These are phyloP conservation scores for Trichoderma atroviride DNA, from an alignment of 2,329 filamentous ascomycete genomes.

Conservation along the genomic window DNA sequence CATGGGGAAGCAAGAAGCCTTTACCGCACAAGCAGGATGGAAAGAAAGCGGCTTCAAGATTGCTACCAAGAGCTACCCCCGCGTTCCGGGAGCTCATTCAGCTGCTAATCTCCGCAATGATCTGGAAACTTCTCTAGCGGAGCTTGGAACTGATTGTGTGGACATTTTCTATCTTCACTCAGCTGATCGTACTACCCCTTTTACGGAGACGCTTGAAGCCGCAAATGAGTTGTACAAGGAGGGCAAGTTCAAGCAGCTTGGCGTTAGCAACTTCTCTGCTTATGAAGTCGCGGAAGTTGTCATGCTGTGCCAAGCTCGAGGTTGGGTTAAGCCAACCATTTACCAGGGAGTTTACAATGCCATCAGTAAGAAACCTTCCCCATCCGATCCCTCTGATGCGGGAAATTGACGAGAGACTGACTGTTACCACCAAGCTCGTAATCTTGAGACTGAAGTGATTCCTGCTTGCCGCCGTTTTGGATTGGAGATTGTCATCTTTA, in stretches of 20 bases:
- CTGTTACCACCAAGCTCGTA: conserved; percentile 45
- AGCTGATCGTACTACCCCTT: conserved; percentile 20
- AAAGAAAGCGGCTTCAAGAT: conserved; percentile 22
- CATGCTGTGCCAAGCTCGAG: conserved; percentile 69
- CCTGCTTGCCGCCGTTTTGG: conserved; percentile 45
- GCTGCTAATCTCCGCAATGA: conserved; percentile 22
- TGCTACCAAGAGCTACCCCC: conserved; percentile 22
- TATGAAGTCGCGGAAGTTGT: conserved; percentile 81
- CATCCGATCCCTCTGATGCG: too few relatives aligned
- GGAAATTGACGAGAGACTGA: background rate
- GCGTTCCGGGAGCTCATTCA: background rate
- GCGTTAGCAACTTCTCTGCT: conserved; percentile 75
- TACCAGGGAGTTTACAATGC: conserved; percentile 82
- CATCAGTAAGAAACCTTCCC: conserved; percentile 47
- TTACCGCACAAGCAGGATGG: conserved; percentile 22
- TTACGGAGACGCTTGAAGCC: conserved; percentile 12
- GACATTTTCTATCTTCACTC: conserved; percentile 24
- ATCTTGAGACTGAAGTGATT: conserved; percentile 70
- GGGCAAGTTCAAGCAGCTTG: conserved; percentile 75
- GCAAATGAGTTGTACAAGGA: conserved; percentile 19
- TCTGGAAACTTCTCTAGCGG: conserved; percentile 14
- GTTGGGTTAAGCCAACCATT: conserved; percentile 75
- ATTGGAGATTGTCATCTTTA: conserved; percentile 20
- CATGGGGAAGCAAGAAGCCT: conserved; percentile 7
- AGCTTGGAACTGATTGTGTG: background rate